Conservation (phyloP, 768 basidiomycete genomes). For the Suillus alpinus region DNA sequence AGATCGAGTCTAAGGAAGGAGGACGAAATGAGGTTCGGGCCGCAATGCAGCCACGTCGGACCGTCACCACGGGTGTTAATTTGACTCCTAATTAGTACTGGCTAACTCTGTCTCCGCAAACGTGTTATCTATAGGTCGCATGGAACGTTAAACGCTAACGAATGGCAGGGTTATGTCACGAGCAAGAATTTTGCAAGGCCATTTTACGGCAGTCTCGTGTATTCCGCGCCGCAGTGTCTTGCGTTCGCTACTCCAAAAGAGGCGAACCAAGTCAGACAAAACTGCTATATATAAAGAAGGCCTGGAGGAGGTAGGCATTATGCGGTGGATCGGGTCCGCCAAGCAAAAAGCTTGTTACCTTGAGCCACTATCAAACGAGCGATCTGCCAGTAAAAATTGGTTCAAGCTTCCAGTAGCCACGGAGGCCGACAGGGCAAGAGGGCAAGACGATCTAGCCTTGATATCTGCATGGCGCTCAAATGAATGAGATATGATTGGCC, state of each 20-base stretch:
- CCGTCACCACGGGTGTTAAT: neutral
- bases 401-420: neutral
- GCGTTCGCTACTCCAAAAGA: neutral
- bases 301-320: neutral
- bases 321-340: neutral
- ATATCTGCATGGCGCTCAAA: neutral
- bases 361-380: neutral
- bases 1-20: neutral
- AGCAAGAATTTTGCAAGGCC: neutral
- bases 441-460: neutral
- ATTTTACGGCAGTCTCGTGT: neutral
- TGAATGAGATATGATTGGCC: neutral
- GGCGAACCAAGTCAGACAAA: neutral
- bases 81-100: neutral
- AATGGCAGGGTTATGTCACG: neutral
- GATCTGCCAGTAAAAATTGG: neutral
- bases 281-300: neutral
- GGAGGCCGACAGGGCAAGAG: neutral
- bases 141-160: neutral
- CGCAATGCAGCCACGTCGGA: neutral
- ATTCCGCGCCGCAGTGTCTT: neutral
- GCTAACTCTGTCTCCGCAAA: neutral
- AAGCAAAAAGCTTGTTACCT: neutral
- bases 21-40: neutral
- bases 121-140: neutral